A percentile compares a stretch with the other conserved stretches of the same genome.
Conservation (phyloP, 1,284 basidiomycete genomes). For the Dichomitus squalens region DNA sequence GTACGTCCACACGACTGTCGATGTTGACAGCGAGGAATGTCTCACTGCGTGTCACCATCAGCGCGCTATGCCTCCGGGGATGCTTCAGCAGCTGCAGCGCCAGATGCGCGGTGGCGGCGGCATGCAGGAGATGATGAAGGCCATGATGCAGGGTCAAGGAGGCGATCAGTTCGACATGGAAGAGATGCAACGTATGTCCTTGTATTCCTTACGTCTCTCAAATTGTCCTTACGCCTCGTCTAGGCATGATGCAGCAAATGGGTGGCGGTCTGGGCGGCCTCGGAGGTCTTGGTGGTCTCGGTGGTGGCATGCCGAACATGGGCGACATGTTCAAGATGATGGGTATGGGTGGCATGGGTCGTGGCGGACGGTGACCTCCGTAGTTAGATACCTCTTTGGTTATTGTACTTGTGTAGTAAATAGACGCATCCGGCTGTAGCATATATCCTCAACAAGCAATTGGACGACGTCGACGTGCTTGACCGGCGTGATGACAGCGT, state of each 20-base stretch:
- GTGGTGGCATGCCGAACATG: slow-evolving; percentile 66
- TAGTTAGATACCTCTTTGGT: slow-evolving; percentile 21
- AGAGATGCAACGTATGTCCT: slow-evolving; percentile 77
- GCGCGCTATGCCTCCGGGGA: slow-evolving; percentile 88
- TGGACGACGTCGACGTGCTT: not conserved
- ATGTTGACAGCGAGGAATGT: not conserved
- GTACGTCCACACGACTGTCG: slow-evolving; percentile 41
- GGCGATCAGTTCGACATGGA: slow-evolving; percentile 84
- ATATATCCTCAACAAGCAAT: slow-evolving; percentile 5
- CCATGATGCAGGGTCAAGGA: slow-evolving; percentile 91
- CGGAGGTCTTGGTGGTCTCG: slow-evolving; percentile 54
- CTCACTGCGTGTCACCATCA: slow-evolving; percentile 31
- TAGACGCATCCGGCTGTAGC: slow-evolving; percentile 21
- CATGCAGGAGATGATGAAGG: slow-evolving; percentile 96
- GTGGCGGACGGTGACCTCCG: slow-evolving; percentile 19
- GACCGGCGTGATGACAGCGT: not conserved
- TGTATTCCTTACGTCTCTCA: not conserved
- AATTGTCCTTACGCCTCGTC: slow-evolving; percentile 5
- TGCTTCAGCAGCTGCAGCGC: slow-evolving; percentile 83
- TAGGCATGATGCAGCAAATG: slow-evolving; percentile 87
- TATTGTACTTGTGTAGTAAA: slow-evolving; percentile 22
- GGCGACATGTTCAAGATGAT: slow-evolving; percentile 84
- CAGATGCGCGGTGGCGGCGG: slow-evolving; percentile 83
- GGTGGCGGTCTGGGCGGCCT: slow-evolving; percentile 63
- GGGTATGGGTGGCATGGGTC: slow-evolving; percentile 62